These are phyloP conservation scores for Arabidopsis thaliana DNA, from an alignment of 345 rosid genomes.

Conservation along the genomic window DNA sequence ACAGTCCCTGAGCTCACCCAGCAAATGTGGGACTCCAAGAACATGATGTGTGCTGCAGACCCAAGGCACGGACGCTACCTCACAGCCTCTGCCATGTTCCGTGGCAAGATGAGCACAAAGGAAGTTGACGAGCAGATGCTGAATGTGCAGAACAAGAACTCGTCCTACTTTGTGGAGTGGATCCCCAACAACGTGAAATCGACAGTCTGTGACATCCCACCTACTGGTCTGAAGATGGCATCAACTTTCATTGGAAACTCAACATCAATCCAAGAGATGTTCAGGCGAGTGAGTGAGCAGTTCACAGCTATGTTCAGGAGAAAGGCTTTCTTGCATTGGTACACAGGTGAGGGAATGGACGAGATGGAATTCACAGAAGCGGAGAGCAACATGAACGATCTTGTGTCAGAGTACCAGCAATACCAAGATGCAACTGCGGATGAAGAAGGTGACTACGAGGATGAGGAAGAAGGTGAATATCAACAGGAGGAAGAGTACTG, in stretches of 20 bases:
- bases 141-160: constrained; percentile 35
- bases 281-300: constrained; percentile 34
- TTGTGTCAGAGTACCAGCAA: constrained; percentile 46
- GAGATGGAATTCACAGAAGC: constrained; percentile 31
- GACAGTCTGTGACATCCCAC: constrained; percentile 39
- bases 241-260: constrained; percentile 34
- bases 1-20: constrained; percentile 43
- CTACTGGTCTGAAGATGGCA: constrained; percentile 37
- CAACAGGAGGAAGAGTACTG: constrained; percentile 40
- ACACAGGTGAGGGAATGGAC: constrained; percentile 29
- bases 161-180: constrained; percentile 31
- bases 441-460: constrained; percentile 39
- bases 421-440: constrained; percentile 29
- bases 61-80: constrained; percentile 49
- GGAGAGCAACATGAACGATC: constrained; percentile 38
- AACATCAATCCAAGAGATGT: constrained; percentile 28
- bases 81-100: constrained; percentile 48
- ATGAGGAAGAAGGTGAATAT: constrained; percentile 30
- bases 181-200: constrained; percentile 42
- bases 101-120: constrained; percentile 56
- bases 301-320: constrained; percentile 38
- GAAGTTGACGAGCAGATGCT: constrained; percentile 33
- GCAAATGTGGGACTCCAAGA: constrained; percentile 51
- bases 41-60: constrained; percentile 44
- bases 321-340: constrained; percentile 36